Conservation (phyloP, 116 monocot species). For the Thalassia testudinum region DNA sequence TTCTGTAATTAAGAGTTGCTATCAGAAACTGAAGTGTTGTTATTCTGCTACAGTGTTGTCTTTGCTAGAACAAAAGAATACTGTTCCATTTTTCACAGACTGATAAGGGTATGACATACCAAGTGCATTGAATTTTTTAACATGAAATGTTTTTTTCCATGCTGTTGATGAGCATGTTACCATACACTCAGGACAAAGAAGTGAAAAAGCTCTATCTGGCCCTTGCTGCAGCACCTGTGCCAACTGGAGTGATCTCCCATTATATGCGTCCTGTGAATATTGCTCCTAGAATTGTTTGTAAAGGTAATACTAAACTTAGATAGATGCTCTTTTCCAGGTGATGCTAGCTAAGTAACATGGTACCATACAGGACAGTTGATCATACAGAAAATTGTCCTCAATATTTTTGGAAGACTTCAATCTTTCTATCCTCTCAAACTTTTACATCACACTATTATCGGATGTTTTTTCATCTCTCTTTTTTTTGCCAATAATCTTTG, state of each 20-base stretch:
- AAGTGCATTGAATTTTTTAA: background rate
- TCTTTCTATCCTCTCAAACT: too few species aligned
- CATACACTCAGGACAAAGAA: constrained; percentile 52
- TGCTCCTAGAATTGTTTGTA: constrained; percentile 85
- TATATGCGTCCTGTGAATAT: constrained; percentile 89
- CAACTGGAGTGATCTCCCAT: constrained; percentile 70
- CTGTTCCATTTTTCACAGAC: constrained; percentile 83
- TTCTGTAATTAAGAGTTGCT: background rate
- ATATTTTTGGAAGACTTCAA: too few species aligned
- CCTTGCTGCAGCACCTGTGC: constrained; percentile 74
- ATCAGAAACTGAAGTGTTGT: background rate
- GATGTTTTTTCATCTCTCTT: too few species aligned
- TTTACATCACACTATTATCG: too few species aligned
- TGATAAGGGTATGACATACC: constrained; percentile 64
- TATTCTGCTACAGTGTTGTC: constrained; percentile 59
- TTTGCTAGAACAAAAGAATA: constrained; percentile 80
- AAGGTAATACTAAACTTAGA: constrained; percentile 29
- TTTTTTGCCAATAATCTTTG: too few species aligned
- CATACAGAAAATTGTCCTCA: too few species aligned
- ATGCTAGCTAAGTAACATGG: too few species aligned
- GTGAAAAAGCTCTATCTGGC: constrained; percentile 83
- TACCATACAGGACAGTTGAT: too few species aligned
- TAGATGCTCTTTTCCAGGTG: too few species aligned
- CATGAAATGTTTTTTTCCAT: background rate
- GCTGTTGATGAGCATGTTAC: background rate